These are phyloP conservation scores for Apocynum venetum DNA, from an alignment of 257 asterid genomes.

Conservation along the genomic window DNA sequence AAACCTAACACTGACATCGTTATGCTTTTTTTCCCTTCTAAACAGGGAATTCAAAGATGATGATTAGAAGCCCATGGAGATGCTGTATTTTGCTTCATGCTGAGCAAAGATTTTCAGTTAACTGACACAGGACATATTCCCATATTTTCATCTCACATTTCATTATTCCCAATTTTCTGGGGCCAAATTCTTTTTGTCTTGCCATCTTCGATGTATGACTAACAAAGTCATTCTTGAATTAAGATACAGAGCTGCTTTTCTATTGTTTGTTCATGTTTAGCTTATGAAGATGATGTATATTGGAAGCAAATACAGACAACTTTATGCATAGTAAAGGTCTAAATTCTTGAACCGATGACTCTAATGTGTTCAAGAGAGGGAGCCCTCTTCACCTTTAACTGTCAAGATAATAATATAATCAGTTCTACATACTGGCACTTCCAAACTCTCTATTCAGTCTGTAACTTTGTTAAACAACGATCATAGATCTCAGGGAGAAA, in stretches of 20 bases:
- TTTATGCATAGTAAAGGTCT: neutral
- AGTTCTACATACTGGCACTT: no score
- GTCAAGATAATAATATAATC: no score
- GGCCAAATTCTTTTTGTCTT: slow-evolving; percentile 2
- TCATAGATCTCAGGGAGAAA: no score
- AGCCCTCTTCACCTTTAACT: neutral
- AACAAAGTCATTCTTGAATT: no score
- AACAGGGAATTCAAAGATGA: slow-evolving; percentile 96
- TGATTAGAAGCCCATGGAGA: slow-evolving; percentile 41
- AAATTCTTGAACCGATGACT: neutral
- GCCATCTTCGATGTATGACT: neutral
- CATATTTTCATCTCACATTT: neutral
- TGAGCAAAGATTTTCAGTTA: slow-evolving; percentile 8
- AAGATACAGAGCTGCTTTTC: no score
- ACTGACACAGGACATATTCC: neutral
- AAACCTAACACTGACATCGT: neutral
- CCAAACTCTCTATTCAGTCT: no score
- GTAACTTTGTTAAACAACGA: no score
- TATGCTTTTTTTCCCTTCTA: neutral
- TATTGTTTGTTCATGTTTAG: neutral
- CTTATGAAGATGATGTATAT: neutral
- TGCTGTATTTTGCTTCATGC: neutral
- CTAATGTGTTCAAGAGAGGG: no score
- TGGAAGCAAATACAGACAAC: neutral
- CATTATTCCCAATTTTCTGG: neutral